Percentiles rank a stretch among this genome's conserved stretches.
These are phyloP conservation scores for Penicillium angulare DNA, from an alignment of 495 filamentous ascomycete species.

Conservation along the genomic window DNA sequence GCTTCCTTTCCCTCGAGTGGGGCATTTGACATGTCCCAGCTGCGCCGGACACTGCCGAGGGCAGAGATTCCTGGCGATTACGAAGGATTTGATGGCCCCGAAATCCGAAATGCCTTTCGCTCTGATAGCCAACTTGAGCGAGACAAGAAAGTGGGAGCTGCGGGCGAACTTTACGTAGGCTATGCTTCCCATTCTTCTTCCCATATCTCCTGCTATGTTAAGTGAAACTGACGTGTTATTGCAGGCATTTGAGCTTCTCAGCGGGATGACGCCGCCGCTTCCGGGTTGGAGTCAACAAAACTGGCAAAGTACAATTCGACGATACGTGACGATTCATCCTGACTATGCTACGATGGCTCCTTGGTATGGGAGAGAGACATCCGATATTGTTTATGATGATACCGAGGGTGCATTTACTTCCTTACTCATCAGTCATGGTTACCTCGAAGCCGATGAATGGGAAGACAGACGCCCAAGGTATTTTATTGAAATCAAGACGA, in stretches of 20 bases:
- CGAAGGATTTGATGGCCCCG: not conserved
- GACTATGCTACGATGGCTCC: not conserved
- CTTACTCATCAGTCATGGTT: not conserved
- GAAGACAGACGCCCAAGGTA: constrained; percentile 25
- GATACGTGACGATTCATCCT: not conserved
- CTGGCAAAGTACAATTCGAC: not conserved
- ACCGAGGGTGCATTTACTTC: not conserved
- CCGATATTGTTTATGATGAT: not conserved
- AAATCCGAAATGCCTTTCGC: not conserved
- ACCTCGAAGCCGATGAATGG: not conserved
- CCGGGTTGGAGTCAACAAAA: not conserved
- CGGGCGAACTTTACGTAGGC: not conserved
- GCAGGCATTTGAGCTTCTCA: not conserved
- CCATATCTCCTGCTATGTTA: not conserved
- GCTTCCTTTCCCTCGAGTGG: not conserved
- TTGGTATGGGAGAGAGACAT: not conserved
- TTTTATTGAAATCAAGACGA: constrained; percentile 51
- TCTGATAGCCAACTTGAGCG: not conserved
- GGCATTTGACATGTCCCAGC: not conserved
- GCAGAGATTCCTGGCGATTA: not conserved
- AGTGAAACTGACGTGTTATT: not conserved
- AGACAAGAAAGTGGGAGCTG: not conserved
- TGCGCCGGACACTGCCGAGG: not conserved
- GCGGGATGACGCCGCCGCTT: not conserved
- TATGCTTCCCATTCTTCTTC: not conserved